A percentile compares a stretch with the other conserved stretches of the same genome.
Conservation (phyloP, 1,139 yeast species). For the Saccharomycopsis hybrid region DNA sequence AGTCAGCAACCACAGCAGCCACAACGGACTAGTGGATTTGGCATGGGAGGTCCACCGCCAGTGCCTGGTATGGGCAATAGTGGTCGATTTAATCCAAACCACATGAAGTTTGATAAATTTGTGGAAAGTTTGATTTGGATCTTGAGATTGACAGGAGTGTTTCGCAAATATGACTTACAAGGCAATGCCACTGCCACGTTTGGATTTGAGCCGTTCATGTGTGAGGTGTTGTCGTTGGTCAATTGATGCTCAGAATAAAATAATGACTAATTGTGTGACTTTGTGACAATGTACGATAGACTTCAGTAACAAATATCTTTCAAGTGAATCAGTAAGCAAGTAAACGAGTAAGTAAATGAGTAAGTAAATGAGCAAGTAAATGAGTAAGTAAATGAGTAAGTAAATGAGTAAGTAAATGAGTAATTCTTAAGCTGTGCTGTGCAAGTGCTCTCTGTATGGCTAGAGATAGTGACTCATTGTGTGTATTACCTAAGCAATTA, state of each 20-base stretch:
- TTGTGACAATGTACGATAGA: no score
- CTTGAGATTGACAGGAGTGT: conserved; percentile 68
- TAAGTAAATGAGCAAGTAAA: no score
- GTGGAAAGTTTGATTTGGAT: conserved; percentile 75
- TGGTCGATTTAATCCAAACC: conserved; percentile 24
- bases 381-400: no score
- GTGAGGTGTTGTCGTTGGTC: conserved; percentile 42
- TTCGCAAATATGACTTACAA: conserved; percentile 69
- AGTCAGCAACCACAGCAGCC: conserved; percentile 14
- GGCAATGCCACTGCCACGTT: conserved; percentile 73
- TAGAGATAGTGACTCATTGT: no score
- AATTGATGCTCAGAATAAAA: neutral
- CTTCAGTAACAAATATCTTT: no score
- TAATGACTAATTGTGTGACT: no score
- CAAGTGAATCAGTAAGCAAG: no score
- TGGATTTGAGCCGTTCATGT: conserved; percentile 69
- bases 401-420: no score
- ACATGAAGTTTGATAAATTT: conserved; percentile 70
- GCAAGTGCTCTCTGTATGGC: no score
- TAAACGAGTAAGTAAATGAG: no score
- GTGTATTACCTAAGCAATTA: no score
- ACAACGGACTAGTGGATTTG: conserved; percentile 3
- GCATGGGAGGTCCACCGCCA: neutral
- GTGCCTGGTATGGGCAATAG: neutral
- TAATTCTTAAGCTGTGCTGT: no score